phyloP scores from a whole-genome alignment of 2,329 filamentous ascomycete genomes.

The Biscogniauxia mediterranea region DNA sequence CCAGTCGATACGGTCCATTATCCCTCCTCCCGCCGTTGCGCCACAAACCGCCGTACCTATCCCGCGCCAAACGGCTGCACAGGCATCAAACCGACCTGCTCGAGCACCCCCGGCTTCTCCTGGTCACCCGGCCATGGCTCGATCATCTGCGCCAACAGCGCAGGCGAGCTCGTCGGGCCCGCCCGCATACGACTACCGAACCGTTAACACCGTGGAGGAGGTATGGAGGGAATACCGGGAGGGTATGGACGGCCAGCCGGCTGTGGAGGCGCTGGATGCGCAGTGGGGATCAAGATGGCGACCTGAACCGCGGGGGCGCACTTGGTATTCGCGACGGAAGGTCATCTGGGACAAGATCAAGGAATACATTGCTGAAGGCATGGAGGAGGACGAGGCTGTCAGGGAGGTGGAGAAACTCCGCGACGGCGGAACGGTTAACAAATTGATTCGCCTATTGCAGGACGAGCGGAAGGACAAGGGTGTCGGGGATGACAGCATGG shows the following conservation, averaged over 20 bases:
- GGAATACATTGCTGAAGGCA: constrained; percentile 35
- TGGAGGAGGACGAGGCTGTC: constrained; percentile 36
- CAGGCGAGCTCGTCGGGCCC: constrained; percentile 28
- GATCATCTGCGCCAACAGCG: constrained; percentile 26
- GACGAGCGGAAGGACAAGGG: constrained; percentile 37
- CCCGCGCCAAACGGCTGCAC: constrained; percentile 25
- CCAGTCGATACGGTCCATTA: constrained; percentile 21
- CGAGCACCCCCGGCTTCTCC: constrained; percentile 31
- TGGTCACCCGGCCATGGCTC: constrained; percentile 25
- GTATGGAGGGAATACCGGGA: constrained; percentile 39
- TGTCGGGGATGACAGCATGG: constrained; percentile 27
- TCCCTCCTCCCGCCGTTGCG: constrained; percentile 24
- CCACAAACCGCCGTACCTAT: constrained; percentile 25
- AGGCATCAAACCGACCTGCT: constrained; percentile 29
- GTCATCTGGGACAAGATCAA: constrained; percentile 41
- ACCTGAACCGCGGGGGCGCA: constrained; percentile 36
- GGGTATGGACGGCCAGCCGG: constrained; percentile 36
- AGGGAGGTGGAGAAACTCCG: constrained; percentile 37
- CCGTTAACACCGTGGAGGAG: constrained; percentile 35
- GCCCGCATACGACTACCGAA: constrained; percentile 35
- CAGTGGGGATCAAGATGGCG: constrained; percentile 38
- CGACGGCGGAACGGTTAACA: constrained; percentile 37
- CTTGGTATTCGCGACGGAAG: constrained; percentile 39
- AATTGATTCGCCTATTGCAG: constrained; percentile 36
- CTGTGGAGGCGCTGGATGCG: constrained; percentile 36